Conservation (phyloP, 225 moss, liverwort and hornwort species). For the Pseudoscleropodium purum region DNA sequence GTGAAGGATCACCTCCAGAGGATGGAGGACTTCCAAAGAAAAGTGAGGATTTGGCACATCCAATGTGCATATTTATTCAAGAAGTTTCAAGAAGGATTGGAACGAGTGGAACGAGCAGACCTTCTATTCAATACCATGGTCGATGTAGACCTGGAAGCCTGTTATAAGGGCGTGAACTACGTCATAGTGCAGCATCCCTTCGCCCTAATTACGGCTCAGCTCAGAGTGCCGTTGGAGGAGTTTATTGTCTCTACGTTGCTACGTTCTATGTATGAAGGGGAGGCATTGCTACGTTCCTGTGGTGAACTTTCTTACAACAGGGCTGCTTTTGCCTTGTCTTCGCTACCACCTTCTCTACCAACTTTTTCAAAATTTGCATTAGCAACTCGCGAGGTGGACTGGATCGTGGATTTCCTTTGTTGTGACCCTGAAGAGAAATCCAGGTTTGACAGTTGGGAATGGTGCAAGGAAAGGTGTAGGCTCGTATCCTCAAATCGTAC, state of each 20-base stretch:
- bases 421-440: too few species aligned
- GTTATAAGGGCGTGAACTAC: too few species aligned
- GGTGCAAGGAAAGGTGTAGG: not conserved
- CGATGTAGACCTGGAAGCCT: not conserved
- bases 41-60: not conserved
- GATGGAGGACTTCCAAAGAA: too few species aligned
- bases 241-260: not conserved
- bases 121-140: too few species aligned
- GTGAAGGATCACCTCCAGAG: not conserved
- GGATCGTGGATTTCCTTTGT: not conserved
- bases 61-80: not conserved
- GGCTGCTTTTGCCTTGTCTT: not conserved
- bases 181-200: too few species aligned
- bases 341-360: not conserved
- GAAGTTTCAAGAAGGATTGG: not conserved
- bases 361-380: not conserved
- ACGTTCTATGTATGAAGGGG: not conserved
- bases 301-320: not conserved
- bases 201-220: not conserved
- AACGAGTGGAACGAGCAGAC: not conserved
- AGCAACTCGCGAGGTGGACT: not conserved
- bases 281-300: not conserved
- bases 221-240: rapidly evolving
- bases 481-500: not conserved
- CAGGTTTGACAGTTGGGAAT: not conserved